These are phyloP conservation scores for Pseudocercospora eumusae DNA, from an alignment of 2,329 filamentous ascomycete species.

Conservation along the genomic window DNA sequence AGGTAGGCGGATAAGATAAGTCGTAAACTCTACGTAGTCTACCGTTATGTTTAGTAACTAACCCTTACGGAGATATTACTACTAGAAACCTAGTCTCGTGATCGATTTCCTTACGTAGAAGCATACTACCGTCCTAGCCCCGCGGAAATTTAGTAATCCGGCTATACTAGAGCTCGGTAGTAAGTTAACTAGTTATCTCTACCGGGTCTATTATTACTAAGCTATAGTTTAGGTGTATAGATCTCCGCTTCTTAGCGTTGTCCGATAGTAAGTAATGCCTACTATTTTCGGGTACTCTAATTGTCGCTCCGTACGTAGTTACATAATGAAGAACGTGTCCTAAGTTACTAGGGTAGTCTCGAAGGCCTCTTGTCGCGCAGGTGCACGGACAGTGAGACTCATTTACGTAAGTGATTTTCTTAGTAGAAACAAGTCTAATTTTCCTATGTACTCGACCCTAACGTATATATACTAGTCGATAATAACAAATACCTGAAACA, in stretches of 20 bases:
- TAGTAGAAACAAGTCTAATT: no score
- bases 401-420: no score
- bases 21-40: background rate
- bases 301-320: background rate
- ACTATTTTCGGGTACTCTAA: background rate
- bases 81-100: background rate
- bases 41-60: background rate
- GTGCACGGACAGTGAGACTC: no score
- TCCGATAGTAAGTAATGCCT: background rate
- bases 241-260: background rate
- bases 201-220: background rate
- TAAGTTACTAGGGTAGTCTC: no score
- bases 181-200: background rate
- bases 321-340: background rate
- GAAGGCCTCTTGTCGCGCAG: no score
- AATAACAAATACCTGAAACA: no score
- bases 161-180: background rate
- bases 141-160: background rate
- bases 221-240: background rate
- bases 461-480: no score
- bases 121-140: background rate
- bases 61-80: background rate
- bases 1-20: background rate
- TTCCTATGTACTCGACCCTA: no score
- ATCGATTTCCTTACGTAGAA: background rate